Conservation (phyloP, 2,329 filamentous ascomycete species). For the Bertia moriformis region DNA sequence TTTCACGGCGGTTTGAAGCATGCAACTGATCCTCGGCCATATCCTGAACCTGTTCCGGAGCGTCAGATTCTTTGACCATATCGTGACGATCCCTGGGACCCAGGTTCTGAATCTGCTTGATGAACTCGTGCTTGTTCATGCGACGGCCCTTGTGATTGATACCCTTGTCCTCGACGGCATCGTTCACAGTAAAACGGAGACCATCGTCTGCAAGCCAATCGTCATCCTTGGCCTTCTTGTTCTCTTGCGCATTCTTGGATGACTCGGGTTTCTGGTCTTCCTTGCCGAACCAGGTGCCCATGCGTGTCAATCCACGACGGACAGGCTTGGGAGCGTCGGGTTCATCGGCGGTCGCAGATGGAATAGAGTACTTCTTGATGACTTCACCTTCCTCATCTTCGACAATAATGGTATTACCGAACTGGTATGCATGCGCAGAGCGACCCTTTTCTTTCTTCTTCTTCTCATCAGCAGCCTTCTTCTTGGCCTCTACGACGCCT, state of each 20-base stretch:
- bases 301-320: constrained; percentile 34
- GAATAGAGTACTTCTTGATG: constrained; percentile 54
- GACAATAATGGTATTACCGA: constrained; percentile 57
- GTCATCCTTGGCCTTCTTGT: constrained; percentile 24
- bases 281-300: constrained; percentile 45
- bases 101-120: constrained; percentile 42
- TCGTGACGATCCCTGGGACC: constrained; percentile 40
- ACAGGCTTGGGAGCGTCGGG: constrained; percentile 15
- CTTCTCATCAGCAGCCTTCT: constrained; percentile 7
- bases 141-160: constrained; percentile 32
- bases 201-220: constrained; percentile 21
- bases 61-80: constrained; percentile 22
- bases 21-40: constrained; percentile 13
- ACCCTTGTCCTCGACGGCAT: constrained; percentile 16
- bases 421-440: constrained; percentile 52
- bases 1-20: background rate
- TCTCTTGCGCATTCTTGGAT: constrained; percentile 5
- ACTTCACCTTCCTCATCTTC: constrained; percentile 57
- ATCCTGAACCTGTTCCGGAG: constrained; percentile 19
- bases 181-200: constrained; percentile 37
- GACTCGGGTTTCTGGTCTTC: constrained; percentile 12
- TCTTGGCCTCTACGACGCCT: background rate
- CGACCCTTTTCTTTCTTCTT: constrained; percentile 18
- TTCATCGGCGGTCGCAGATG: constrained; percentile 18
- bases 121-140: constrained; percentile 52